Evolutionary conservation across 2,329 filamentous ascomycete genomes (phyloP), one percentile per base, ranked within the genome.

Genomic region (Cercospora sp.): DNA sequence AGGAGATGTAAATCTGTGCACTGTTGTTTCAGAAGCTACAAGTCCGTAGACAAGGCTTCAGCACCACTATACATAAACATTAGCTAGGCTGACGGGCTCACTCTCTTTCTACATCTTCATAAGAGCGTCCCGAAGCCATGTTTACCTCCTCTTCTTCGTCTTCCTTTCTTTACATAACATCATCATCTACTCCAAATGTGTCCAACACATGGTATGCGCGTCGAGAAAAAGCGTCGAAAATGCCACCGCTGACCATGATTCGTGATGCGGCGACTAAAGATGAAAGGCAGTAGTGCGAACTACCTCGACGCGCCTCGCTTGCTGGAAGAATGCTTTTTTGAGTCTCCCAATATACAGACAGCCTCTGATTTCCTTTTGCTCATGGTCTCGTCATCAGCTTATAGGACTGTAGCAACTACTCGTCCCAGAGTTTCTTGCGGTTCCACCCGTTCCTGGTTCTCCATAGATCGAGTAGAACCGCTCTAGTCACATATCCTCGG

Each of bases 401-500:
- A 66, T 42, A 3, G 61, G 60, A 40, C 62, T 64, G 62, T 64
- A 58, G 16, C 48, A 57, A 55, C 62, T 64, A 5, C 62, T 64
- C 20, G 45, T 40, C 13, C 51, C 48, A 30, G 62, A 64, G 5
- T 64, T 31, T 64, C 51, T 33, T 58, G 57, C 20, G 62, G 62
- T 51, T 45, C 62, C 48, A 64, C 62, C 26, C 62, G 62, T 64
- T 64, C 48, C 18, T 26, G 31, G 36, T 26, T 58, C 59, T 5
- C 59, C 62, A 26, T 64, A 64, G 30, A 57, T 58, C 48, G 67
- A 66, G 40, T 59, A 53, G 51, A 65, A 67, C 26, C 42, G 51
- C 48, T 66, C 64, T 65, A 65, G 63, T 73, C 70, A 75, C 67
- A 75, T 72, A 20, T 74, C 71, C 65, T 75, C 73, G 5, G 72